Conservation (phyloP, 768 basidiomycete genomes). For the Porpolomopsis calyptriformis region DNA sequence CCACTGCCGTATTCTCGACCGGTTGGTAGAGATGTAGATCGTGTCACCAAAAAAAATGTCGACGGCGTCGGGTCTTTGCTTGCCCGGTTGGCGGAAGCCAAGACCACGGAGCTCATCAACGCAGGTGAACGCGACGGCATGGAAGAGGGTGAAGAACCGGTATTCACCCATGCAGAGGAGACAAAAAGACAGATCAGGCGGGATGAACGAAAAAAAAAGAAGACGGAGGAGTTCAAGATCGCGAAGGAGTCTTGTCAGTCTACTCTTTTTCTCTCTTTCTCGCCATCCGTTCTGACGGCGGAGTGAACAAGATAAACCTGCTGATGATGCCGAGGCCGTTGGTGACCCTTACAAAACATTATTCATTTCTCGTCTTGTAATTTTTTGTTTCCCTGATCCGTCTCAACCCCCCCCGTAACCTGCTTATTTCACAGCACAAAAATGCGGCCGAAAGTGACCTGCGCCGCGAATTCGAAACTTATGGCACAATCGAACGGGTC, state of each 20-base stretch:
- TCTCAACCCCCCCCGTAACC: conserved; percentile 3
- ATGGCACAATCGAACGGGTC: conserved; percentile 89
- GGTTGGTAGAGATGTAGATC: conserved; percentile 72
- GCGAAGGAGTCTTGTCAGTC: conserved; percentile 80
- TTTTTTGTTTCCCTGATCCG: conserved; percentile 15
- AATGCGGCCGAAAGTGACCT: conserved; percentile 85
- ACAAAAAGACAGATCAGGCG: conserved; percentile 66
- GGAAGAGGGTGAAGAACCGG: conserved; percentile 79
- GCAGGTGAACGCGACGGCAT: conserved; percentile 52
- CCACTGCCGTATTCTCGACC: conserved; percentile 82
- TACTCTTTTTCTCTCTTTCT: not conserved
- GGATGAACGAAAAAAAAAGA: conserved; percentile 71
- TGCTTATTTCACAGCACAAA: conserved; percentile 56
- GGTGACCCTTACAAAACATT: conserved; percentile 99
- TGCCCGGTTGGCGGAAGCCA: conserved; percentile 62
- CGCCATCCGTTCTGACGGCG: no score
- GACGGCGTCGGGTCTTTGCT: conserved; percentile 70
- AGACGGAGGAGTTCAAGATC: conserved; percentile 60
- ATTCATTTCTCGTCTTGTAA: conserved; percentile 86
- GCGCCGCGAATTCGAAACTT: conserved; percentile 89
- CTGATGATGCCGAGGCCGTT: conserved; percentile 80
- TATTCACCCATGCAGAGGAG: conserved; percentile 75
- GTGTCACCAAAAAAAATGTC: conserved; percentile 58
- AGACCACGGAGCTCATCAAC: conserved; percentile 53
- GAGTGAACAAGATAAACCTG: conserved; percentile 68